Base-by-base conservation (phyloP, 768 basidiomycete species). In the Cyclocybe cylindracea region DNA sequence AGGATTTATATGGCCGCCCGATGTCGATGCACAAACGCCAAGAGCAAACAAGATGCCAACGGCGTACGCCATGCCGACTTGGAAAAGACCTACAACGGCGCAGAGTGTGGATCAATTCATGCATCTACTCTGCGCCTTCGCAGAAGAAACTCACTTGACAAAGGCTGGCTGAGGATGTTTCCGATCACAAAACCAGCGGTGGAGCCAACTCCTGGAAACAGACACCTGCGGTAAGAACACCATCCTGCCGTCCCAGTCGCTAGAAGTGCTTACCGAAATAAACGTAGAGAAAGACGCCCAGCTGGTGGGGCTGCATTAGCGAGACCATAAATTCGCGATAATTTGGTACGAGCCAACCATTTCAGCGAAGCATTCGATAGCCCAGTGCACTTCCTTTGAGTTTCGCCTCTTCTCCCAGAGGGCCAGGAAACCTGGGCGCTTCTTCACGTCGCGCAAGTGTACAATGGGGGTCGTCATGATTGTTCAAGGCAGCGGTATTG, bases 1-100 rank as follows among this genome's bases (percentile, higher is more conserved):
- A 2, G 89, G 90, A 48, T 76, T 84, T 63, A 88, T 82, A 59
- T 88, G 86, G 16, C 84, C 80, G 9, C 82, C 83, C 10, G 83
- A 86, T 1, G 84, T 76, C 13, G 77, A 63, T 4, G 67, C 68
- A 45, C 79, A 84, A 24, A 84, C 66, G 7, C 67, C 63, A 46
- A 87, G 61, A 1, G 86, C 86, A 44, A 86, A 74, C 10, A 84
- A 56, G 54, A 86, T 83, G 19, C 86, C 86, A 34, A 78, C 66
- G 4, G 77, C 73, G 65, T 87, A 88, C 0, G 74, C 79, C 32
- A 82, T 59, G 24, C 84, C 86, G 14, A 87, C 68, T 34, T 83
- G 83, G 4, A 80, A 64, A 5, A 87, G 44, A 10, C 79, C 84
- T 86, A 44, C 9, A 54, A 16, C 14, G 33, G 19, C 14, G 33